A percentile compares a stretch with the other conserved stretches of the same genome.
These are phyloP conservation scores for Elsinoe arachidis DNA, from an alignment of 2,329 filamentous ascomycete species.

Conservation along the genomic window DNA sequence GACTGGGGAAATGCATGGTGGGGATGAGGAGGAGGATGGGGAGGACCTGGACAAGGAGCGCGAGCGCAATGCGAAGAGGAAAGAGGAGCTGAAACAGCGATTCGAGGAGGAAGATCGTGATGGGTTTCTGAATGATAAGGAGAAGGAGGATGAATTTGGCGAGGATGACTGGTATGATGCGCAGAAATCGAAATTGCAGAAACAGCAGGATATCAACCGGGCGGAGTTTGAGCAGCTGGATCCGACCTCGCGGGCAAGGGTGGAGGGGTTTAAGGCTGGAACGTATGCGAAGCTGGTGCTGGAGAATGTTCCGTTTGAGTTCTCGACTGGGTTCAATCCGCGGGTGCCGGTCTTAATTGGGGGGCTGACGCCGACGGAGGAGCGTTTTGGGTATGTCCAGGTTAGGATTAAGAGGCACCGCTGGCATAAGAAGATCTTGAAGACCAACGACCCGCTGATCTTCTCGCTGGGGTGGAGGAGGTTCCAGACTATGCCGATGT, in stretches of 20 bases:
- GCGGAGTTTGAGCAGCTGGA: conserved; percentile 85
- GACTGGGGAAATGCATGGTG: conserved; percentile 53
- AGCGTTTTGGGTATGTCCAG: conserved; percentile 91
- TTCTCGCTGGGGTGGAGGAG: conserved; percentile 94
- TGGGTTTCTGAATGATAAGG: conserved; percentile 85
- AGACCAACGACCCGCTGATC: conserved; percentile 94
- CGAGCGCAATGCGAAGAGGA: conserved; percentile 79
- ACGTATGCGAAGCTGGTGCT: conserved; percentile 89
- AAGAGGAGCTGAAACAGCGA: conserved; percentile 86
- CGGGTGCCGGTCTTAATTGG: conserved; percentile 79
- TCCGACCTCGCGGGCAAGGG: conserved; percentile 67
- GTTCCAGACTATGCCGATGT: conserved; percentile 87
- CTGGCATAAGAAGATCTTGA: conserved; percentile 99
- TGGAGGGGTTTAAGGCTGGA: conserved; percentile 85
- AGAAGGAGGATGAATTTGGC: conserved; percentile 73
- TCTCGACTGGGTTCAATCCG: conserved; percentile 72
- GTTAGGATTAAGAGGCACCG: conserved; percentile 93
- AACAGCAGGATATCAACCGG: conserved; percentile 94
- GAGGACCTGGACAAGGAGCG: conserved; percentile 73
- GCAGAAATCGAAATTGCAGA: conserved; percentile 89
- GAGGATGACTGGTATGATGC: conserved; percentile 99
- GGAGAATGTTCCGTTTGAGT: conserved; percentile 83
- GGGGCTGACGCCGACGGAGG: conserved; percentile 86
- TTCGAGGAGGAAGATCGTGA: conserved; percentile 99
- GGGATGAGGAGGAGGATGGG: conserved; percentile 35